phyloP scores from a whole-genome alignment of 768 basidiomycete genomes.

The Sporobolomyces roseus region DNA sequence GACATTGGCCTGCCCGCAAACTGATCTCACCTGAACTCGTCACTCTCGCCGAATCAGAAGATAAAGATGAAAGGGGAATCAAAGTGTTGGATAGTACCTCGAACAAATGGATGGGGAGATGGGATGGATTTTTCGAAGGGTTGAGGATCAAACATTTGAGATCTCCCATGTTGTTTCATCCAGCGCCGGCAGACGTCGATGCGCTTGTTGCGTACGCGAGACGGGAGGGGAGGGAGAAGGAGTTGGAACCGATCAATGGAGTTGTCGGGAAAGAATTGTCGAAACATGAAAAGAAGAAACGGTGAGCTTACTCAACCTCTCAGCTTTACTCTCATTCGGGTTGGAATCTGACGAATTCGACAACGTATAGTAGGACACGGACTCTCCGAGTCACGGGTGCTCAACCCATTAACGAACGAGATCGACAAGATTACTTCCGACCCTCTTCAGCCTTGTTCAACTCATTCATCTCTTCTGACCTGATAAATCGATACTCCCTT shows the following conservation, averaged over 20 bases:
- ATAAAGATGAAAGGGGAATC: slow-evolving; percentile 4
- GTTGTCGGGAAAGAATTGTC: slow-evolving; percentile 44
- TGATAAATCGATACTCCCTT: slow-evolving; percentile 41
- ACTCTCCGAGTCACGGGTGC: slow-evolving; percentile 21
- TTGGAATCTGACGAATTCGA: too few species aligned
- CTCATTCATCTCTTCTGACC: slow-evolving; percentile 32
- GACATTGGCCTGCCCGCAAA: slow-evolving; percentile 20
- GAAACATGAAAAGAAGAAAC: slow-evolving; percentile 42
- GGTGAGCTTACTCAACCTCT: background rate
- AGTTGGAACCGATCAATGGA: slow-evolving; percentile 41
- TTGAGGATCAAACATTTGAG: slow-evolving; percentile 42
- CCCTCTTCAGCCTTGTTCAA: slow-evolving; percentile 42
- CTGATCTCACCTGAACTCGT: slow-evolving; percentile 10
- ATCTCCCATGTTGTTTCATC: slow-evolving; percentile 45
- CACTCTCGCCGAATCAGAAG: slow-evolving; percentile 6
- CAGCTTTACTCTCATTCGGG: too few species aligned
- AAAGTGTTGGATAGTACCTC: slow-evolving; percentile 37
- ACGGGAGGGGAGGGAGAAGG: slow-evolving; percentile 17
- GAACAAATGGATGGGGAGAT: slow-evolving; percentile 26
- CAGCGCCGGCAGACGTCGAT: slow-evolving; percentile 42
- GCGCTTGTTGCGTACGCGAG: slow-evolving; percentile 42
- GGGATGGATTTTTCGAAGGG: slow-evolving; percentile 39
- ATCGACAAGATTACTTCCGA: slow-evolving; percentile 43
- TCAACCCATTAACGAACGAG: slow-evolving; percentile 43
- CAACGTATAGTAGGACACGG: too few species aligned